These are phyloP conservation scores for Tulasnella sp. DNA, from an alignment of 768 basidiomycete species.

Conservation along the genomic window DNA sequence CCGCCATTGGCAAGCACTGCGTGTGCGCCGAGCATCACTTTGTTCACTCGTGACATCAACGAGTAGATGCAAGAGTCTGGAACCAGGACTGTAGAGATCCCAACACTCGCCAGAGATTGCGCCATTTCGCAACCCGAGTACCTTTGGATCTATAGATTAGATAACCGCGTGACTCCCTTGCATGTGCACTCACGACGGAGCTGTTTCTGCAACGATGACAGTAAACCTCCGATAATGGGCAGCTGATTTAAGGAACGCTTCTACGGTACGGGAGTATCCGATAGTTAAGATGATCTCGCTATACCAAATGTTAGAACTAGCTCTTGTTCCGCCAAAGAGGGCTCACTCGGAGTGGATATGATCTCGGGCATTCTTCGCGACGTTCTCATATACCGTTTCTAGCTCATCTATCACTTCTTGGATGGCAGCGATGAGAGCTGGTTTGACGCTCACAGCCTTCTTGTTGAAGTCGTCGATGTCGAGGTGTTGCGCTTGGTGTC, in stretches of 20 bases:
- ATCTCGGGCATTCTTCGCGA: constrained; percentile 86
- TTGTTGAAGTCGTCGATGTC: constrained; percentile 14
- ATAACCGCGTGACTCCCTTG: neutral
- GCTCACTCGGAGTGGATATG: constrained; percentile 96
- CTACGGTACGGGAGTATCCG: constrained; percentile 89
- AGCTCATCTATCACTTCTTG: constrained; percentile 93
- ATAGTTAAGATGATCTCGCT: constrained; percentile 93
- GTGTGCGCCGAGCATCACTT: constrained; percentile 89
- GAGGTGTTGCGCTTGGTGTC: constrained; percentile 11
- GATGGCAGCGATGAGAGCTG: constrained; percentile 92
- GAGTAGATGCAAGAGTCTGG: constrained; percentile 95
- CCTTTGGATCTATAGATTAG: constrained; percentile 30
- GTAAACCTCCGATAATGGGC: constrained; percentile 86
- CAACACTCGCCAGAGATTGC: constrained; percentile 57
- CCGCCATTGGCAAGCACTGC: constrained; percentile 95
- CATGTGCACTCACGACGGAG: constrained; percentile 58
- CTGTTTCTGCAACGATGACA: constrained; percentile 91
- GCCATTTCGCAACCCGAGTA: constrained; percentile 83
- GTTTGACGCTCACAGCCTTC: constrained; percentile 44
- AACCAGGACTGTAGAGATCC: constrained; percentile 90
- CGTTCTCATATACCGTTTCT: constrained; percentile 89
- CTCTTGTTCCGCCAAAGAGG: neutral
- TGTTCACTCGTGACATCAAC: constrained; percentile 93
- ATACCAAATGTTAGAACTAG: constrained; percentile 2
- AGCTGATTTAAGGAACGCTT: constrained; percentile 84